Base-by-base conservation (phyloP, 1,139 yeast species). In the Blastobotrys proliferans region DNA sequence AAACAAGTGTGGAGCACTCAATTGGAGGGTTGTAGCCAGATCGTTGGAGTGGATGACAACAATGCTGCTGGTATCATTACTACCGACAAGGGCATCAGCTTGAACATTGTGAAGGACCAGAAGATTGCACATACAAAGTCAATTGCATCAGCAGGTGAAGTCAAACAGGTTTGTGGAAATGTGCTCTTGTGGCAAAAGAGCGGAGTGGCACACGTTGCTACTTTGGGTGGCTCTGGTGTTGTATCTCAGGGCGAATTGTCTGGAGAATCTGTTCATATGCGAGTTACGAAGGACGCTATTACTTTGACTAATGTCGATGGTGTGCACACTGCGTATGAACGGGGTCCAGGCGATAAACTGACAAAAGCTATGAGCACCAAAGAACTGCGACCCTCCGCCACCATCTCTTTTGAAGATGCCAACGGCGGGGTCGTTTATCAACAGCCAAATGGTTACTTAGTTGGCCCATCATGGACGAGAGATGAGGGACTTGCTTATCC, bases 401-500 rank as follows among this genome's bases (percentile, higher is more conserved):
- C 6, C 6, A 30, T 29, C 5, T 28, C 35, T n/a, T 37, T 37
- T 37, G 34, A 24, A 20, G 21, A n/a, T 10, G 14, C 9, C 27
- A 27, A 32, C 14, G 26, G 28, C 6, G 24, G 10, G 4, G 28
- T 37, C 18, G 14, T 36, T 4, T 11, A 31, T n/a, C 40, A 37
- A 30, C 16, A 16, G 3, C 10, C 5, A 5, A 29, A 37, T 29
- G 40, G 40, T 6, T 25, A 19, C 13, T 19, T 39, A n/a, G 32
- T 25, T 46, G 46, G 22, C 45, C 41, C 31, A 6, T 11, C 29
- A 10, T 77, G 82, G 82, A 35, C 50, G 2, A 67, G 72, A 41
- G 79, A 77, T 51, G 77, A 72, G 51, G 70, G 77, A 0, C 48
- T 74, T 8, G 62, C 73, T 5, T 55, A 66, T 21, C 61, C 71